These are phyloP conservation scores for Globisporangium irregulare DNA, from an alignment of 352 stramenopile species.

Conservation along the genomic window DNA sequence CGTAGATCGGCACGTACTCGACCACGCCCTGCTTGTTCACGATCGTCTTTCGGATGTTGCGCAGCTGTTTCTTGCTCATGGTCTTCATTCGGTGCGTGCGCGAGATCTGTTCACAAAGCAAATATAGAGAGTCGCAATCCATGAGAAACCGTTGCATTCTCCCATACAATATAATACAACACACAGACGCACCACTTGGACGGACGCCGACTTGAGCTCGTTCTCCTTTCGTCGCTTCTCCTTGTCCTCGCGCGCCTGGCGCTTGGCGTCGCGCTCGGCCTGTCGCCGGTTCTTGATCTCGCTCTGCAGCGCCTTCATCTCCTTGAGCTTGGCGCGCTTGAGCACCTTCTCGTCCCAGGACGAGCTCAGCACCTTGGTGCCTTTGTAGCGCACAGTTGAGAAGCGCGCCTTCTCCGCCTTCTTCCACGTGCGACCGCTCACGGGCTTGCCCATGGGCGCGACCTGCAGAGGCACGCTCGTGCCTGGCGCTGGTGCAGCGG, in stretches of 20 bases:
- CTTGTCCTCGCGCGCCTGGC: conserved; percentile 78
- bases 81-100: conserved; percentile 86
- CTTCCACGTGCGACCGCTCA: conserved; percentile 83
- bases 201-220: conserved; percentile 85
- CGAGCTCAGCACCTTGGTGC: conserved; percentile 78
- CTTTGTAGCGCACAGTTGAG: conserved; percentile 68
- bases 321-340: conserved; percentile 70
- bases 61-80: conserved; percentile 93
- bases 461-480: conserved; percentile 19
- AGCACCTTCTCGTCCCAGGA: conserved; percentile 88
- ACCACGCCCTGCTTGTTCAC: conserved; percentile 91
- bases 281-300: conserved; percentile 81
- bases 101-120: conserved; percentile 49
- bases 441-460: conserved; percentile 50
- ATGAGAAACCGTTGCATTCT: conserved; percentile 3
- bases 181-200: conserved; percentile 73
- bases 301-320: conserved; percentile 80
- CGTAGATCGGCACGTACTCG: conserved; percentile 83
- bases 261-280: conserved; percentile 69
- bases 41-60: conserved; percentile 90
- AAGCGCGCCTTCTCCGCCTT: conserved; percentile 81
- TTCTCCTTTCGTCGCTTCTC: conserved; percentile 88
- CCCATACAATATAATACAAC: conserved; percentile 13
- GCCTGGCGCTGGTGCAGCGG: neutral
- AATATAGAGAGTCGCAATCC: neutral